Conservation (phyloP, 1,284 basidiomycete species). For the Pyrrhoderma lamaoense region DNA sequence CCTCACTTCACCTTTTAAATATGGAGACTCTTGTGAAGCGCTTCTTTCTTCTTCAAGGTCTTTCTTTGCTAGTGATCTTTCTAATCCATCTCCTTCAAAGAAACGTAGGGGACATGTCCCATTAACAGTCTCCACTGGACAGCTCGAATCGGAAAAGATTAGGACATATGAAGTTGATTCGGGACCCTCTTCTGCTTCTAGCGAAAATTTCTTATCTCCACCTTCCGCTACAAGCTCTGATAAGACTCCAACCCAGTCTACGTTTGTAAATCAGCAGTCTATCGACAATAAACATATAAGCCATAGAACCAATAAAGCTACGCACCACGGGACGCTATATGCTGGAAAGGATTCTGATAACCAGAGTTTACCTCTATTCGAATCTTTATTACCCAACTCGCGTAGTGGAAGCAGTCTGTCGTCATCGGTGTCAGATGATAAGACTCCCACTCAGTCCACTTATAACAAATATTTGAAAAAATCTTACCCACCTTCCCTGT, state of each 20-base stretch:
- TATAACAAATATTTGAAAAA: not conserved
- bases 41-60: not conserved
- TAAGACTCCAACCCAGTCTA: constrained; percentile 11
- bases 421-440: constrained; percentile 8
- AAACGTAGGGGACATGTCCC: no score
- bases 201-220: no score
- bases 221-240: not conserved
- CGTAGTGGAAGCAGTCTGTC: not conserved
- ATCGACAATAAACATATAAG: not conserved
- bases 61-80: no score
- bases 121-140: no score
- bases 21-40: not conserved
- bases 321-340: not conserved
- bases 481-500: no score
- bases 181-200: no score
- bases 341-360: not conserved
- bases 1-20: constrained; percentile 18
- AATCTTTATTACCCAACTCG: constrained; percentile 19
- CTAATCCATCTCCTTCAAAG: no score
- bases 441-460: constrained; percentile 14
- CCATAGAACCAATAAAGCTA: not conserved
- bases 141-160: no score
- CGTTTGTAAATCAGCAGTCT: constrained; percentile 1
- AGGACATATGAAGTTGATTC: no score
- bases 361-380: constrained; percentile 20